phyloP scores from a whole-genome alignment of 352 stramenopile species.

The Phytopythium vexans region DNA sequence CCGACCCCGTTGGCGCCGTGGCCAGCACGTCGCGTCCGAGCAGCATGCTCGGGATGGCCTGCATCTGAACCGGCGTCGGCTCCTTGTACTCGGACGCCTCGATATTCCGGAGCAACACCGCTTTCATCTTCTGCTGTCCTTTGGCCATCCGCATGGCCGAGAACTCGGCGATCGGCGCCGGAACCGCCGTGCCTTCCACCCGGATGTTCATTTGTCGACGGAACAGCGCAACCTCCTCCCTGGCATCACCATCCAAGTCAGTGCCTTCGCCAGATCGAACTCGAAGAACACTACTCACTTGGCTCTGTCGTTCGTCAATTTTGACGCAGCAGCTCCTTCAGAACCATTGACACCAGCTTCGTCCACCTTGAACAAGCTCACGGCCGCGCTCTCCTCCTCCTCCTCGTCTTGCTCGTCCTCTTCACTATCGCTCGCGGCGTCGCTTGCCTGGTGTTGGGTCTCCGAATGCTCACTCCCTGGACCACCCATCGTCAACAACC shows the following conservation, averaged over 20 bases:
- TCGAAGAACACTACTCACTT: neutral
- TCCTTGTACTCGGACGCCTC: slow-evolving; percentile 95
- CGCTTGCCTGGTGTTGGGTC: slow-evolving; percentile 7
- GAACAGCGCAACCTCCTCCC: slow-evolving; percentile 56
- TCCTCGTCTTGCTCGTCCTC: slow-evolving; percentile 15
- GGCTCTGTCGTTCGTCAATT: slow-evolving; percentile 18
- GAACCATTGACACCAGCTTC: slow-evolving; percentile 12
- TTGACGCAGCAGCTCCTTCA: slow-evolving; percentile 8
- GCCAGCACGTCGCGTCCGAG: slow-evolving; percentile 93
- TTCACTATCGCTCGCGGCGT: slow-evolving; percentile 20
- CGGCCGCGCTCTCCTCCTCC: slow-evolving; percentile 26
- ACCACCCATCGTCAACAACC: neutral
- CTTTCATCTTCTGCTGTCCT: slow-evolving; percentile 57
- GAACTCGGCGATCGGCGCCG: slow-evolving; percentile 76
- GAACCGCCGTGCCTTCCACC: slow-evolving; percentile 60
- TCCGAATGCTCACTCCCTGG: slow-evolving; percentile 14
- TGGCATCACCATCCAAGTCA: slow-evolving; percentile 8
- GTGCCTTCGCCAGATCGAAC: too few species aligned
- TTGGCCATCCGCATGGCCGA: slow-evolving; percentile 59
- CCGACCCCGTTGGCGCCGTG: slow-evolving; percentile 95
- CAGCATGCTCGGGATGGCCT: slow-evolving; percentile 90
- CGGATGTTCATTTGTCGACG: slow-evolving; percentile 81
- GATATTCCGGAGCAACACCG: slow-evolving; percentile 76
- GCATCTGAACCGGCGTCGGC: slow-evolving; percentile 99
- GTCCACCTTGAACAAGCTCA: slow-evolving; percentile 53